These are phyloP conservation scores for Aspergillus sclerotialis DNA, from an alignment of 2,329 filamentous ascomycete species.

Conservation along the genomic window DNA sequence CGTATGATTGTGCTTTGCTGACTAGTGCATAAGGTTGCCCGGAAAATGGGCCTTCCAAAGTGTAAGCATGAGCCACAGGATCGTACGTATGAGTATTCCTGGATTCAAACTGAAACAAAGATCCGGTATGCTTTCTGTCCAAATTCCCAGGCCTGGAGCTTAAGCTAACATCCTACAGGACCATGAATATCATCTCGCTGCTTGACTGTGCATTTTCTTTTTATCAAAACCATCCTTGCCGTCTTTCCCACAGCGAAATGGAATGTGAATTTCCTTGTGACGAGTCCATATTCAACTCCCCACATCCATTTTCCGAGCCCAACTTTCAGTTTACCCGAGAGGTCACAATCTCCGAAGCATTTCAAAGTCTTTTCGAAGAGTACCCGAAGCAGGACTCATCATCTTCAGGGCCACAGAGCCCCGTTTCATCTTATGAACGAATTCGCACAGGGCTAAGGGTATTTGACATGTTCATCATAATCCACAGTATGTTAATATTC, in stretches of 20 bases:
- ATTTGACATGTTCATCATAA: slow-evolving; percentile 37
- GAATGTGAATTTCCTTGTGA: slow-evolving; percentile 39
- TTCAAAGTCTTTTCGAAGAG: slow-evolving; percentile 32
- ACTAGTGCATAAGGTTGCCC: slow-evolving; percentile 24
- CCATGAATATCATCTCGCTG: slow-evolving; percentile 33
- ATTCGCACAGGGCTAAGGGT: slow-evolving; percentile 22
- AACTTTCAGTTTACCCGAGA: slow-evolving; percentile 32
- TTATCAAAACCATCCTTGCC: slow-evolving; percentile 40
- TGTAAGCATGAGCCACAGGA: slow-evolving; percentile 33
- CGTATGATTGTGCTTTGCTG: background rate
- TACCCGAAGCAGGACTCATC: slow-evolving; percentile 8
- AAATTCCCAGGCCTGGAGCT: no score
- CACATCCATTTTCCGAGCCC: slow-evolving; percentile 36
- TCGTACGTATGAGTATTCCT: slow-evolving; percentile 29
- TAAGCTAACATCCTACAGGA: slow-evolving; percentile 18
- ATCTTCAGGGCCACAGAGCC: slow-evolving; percentile 1
- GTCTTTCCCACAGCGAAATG: slow-evolving; percentile 33
- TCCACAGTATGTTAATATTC: slow-evolving; percentile 27
- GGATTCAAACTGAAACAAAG: slow-evolving; percentile 39
- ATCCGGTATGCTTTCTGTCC: slow-evolving; percentile 27
- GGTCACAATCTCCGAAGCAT: slow-evolving; percentile 31
- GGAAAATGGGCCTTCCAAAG: slow-evolving; percentile 31
- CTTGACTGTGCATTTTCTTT: slow-evolving; percentile 41
- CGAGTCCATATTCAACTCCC: slow-evolving; percentile 32
- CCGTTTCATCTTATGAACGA: slow-evolving; percentile 2